Conservation (phyloP, 441 rosid species). For the Croton setiger region DNA sequence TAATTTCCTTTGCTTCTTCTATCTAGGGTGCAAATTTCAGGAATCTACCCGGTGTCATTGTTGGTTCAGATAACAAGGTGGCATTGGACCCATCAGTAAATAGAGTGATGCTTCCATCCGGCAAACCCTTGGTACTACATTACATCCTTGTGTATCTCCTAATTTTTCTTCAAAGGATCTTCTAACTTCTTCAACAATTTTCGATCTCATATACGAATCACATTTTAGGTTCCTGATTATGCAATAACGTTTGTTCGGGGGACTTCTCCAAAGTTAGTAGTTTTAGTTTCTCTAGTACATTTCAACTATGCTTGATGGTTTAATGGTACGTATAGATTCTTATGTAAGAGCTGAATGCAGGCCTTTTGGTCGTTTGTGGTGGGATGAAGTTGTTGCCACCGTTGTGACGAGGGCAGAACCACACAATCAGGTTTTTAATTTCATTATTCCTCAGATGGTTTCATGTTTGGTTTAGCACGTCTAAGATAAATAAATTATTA, state of each 20-base stretch:
- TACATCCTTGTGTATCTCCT: neutral
- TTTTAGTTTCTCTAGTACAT: neutral
- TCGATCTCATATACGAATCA: neutral
- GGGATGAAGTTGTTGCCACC: conserved; percentile 15
- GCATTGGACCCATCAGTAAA: neutral
- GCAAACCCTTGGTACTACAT: conserved; percentile 10
- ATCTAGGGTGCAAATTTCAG: conserved; percentile 21
- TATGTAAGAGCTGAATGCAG: neutral
- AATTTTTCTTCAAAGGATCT: too few species aligned
- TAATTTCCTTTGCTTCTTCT: neutral
- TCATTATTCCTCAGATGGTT: neutral
- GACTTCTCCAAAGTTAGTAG: conserved; percentile 10
- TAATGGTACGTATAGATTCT: neutral
- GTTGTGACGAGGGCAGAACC: conserved; percentile 24
- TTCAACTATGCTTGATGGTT: neutral
- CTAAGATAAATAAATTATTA: neutral
- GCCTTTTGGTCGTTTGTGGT: conserved; percentile 23
- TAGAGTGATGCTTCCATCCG: conserved; percentile 19
- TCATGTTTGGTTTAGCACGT: neutral
- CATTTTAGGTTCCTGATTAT: conserved; percentile 19
- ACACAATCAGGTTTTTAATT: conserved; percentile 23
- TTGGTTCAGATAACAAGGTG: conserved; percentile 15
- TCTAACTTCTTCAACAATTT: neutral
- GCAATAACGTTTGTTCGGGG: conserved; percentile 12
- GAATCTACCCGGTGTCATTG: conserved; percentile 9